These are phyloP conservation scores for Eimeria acervulina DNA, from an alignment of 169 alveolate genomes.

Conservation along the genomic window DNA sequence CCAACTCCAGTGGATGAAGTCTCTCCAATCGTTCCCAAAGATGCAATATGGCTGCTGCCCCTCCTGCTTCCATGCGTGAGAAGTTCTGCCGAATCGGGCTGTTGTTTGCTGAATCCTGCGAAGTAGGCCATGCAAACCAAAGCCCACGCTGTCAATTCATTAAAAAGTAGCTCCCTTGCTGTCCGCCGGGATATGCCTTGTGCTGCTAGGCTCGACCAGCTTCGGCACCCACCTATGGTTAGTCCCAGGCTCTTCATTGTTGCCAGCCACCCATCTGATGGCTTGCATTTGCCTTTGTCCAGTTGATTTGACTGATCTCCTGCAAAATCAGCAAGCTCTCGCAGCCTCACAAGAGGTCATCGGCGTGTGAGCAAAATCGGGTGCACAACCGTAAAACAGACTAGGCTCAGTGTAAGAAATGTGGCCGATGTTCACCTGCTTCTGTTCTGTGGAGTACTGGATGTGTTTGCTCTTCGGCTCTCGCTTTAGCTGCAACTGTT, in stretches of 20 bases:
- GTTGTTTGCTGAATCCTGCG: conserved; percentile 48
- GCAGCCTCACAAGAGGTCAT: background rate
- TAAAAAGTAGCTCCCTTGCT: background rate
- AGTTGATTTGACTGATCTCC: background rate
- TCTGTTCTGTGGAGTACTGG: background rate
- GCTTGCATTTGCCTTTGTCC: background rate
- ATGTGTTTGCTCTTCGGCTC: conserved; percentile 14
- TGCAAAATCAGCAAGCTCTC: background rate
- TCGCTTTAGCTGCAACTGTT: conserved; percentile 59
- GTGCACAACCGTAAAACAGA: background rate
- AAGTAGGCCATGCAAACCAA: background rate
- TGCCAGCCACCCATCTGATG: conserved; percentile 69
- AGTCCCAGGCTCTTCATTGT: conserved; percentile 50
- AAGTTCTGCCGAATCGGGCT: background rate
- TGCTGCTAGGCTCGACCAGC: background rate
- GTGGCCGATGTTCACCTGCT: conserved; percentile 3
- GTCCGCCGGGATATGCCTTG: background rate
- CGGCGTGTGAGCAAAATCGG: background rate
- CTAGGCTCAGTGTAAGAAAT: background rate
- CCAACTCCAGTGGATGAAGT: background rate
- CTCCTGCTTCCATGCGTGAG: background rate
- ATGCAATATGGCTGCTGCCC: background rate
- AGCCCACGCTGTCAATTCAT: background rate
- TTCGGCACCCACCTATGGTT: conserved; percentile 14
- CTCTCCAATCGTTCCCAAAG: background rate